A percentile compares a stretch with the other conserved stretches of the same genome.
Conservation (phyloP, 768 basidiomycete species). For the Termitomyces sp. region DNA sequence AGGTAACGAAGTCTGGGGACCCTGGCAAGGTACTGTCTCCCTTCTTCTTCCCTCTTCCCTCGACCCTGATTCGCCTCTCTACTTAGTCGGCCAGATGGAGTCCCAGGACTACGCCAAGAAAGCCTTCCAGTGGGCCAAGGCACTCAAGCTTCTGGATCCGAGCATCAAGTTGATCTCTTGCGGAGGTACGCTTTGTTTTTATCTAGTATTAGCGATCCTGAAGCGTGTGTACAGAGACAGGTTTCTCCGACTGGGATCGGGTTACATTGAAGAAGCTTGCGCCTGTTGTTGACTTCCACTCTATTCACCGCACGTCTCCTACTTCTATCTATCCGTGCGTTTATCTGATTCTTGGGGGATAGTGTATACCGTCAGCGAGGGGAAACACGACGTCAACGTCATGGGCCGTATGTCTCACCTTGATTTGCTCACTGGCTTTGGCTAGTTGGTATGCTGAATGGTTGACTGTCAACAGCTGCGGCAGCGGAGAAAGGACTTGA, state of each 20-base stretch:
- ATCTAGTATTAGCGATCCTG: not conserved
- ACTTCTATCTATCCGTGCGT: not conserved
- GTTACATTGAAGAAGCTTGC: conserved; percentile 35
- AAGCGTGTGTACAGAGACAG: conserved; percentile 25
- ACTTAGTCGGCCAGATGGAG: conserved; percentile 51
- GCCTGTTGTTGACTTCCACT: conserved; percentile 48
- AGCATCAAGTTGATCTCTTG: conserved; percentile 50
- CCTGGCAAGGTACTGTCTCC: conserved; percentile 37
- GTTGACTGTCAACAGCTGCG: conserved; percentile 25
- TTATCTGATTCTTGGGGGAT: not conserved
- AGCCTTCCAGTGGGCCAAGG: conserved; percentile 60
- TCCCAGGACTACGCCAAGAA: conserved; percentile 50
- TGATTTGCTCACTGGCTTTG: not conserved
- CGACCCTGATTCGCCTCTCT: not conserved
- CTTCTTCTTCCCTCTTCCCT: not conserved
- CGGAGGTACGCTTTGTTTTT: conserved; percentile 31
- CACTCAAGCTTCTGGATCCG: conserved; percentile 52
- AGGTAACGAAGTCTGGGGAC: conserved; percentile 56
- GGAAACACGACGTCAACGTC: conserved; percentile 46
- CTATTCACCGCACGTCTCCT: conserved; percentile 29
- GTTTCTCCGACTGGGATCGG: conserved; percentile 38
- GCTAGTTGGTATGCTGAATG: not conserved
- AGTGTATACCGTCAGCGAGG: conserved; percentile 39
- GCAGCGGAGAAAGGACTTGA: conserved; percentile 51
- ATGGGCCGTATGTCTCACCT: conserved; percentile 36